Evolutionary conservation across 1,139 yeast species (phyloP).

Genomic region (Kurtzmaniella quercitrusa): DNA sequence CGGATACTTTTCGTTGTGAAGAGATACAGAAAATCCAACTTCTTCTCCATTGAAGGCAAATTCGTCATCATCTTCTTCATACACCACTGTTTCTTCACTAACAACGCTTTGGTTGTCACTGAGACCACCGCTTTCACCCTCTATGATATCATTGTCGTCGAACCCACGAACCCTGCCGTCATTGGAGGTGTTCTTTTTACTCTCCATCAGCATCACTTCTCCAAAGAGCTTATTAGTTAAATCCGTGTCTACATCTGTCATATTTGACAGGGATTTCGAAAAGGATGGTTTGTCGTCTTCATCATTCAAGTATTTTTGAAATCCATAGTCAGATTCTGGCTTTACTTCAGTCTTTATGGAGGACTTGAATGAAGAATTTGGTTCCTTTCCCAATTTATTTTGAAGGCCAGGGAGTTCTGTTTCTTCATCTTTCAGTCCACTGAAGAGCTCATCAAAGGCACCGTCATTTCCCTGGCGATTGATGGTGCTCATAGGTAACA

Average conservation of each 20-base stretch:
- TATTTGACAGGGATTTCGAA: not conserved
- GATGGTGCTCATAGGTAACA: not conserved
- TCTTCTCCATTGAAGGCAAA: conserved; percentile 6
- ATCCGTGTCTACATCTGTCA: not conserved
- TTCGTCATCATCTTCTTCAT: conserved; percentile 16
- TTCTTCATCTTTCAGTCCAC: not conserved
- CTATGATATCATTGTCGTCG: not conserved
- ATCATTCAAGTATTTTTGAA: conserved; percentile 1
- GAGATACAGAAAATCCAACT: not conserved
- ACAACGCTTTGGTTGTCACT: not conserved
- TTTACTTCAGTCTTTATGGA: not conserved
- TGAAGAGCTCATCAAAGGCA: not conserved
- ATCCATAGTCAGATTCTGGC: not conserved
- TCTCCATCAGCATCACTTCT: conserved; percentile 7
- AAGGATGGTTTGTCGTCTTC: not conserved
- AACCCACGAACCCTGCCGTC: not conserved
- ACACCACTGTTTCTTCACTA: conserved; percentile 25
- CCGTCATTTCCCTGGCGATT: not conserved
- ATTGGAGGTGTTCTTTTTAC: conserved; percentile 2
- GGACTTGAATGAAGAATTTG: not conserved
- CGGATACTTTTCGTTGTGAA: not conserved
- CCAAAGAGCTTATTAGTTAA: conserved; percentile 5
- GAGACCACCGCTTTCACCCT: not conserved
- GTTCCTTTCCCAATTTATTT: not conserved
- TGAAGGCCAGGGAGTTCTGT: not conserved